phyloP scores from a whole-genome alignment of 1,284 basidiomycete genomes.

The Serendipita sp. region DNA sequence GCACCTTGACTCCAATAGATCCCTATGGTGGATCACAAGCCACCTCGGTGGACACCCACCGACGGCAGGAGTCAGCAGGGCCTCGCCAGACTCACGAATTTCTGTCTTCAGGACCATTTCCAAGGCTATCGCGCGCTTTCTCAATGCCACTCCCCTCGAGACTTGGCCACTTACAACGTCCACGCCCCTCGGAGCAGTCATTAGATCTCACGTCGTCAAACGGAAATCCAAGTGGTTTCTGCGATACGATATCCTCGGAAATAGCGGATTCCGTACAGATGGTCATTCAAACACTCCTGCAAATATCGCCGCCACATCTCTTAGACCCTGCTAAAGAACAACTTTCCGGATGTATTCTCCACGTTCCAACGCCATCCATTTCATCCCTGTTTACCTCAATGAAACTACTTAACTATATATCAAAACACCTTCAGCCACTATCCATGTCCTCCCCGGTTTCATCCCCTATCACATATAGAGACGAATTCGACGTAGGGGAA shows the following conservation, averaged over 20 bases:
- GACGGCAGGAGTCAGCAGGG: background rate
- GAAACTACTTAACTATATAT: slow-evolving; percentile 83
- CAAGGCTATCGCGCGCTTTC: slow-evolving; percentile 50
- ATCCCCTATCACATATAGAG: background rate
- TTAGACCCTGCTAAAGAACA: slow-evolving; percentile 85
- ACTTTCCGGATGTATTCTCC: slow-evolving; percentile 72
- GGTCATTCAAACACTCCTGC: slow-evolving; percentile 76
- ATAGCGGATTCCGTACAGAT: slow-evolving; percentile 78
- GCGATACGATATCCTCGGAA: slow-evolving; percentile 52
- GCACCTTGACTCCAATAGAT: background rate
- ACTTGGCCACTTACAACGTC: slow-evolving; percentile 51
- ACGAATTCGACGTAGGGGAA: slow-evolving; percentile 48
- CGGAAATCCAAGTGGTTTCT: slow-evolving; percentile 9
- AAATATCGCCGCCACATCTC: slow-evolving; percentile 76
- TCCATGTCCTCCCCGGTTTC: slow-evolving; percentile 13
- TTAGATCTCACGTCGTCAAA: slow-evolving; percentile 14
- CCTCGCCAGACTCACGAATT: background rate
- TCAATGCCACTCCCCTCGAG: slow-evolving; percentile 60
- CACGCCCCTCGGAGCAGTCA: slow-evolving; percentile 26
- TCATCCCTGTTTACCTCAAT: slow-evolving; percentile 79
- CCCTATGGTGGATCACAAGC: background rate
- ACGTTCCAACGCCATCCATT: slow-evolving; percentile 72
- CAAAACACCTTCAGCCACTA: slow-evolving; percentile 42
- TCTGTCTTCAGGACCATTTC: slow-evolving; percentile 15
- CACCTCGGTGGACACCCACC: background rate